Evolutionary conservation across 192 early-diverging fungal genomes (phyloP).

Genomic region (Podila minutissima): DNA sequence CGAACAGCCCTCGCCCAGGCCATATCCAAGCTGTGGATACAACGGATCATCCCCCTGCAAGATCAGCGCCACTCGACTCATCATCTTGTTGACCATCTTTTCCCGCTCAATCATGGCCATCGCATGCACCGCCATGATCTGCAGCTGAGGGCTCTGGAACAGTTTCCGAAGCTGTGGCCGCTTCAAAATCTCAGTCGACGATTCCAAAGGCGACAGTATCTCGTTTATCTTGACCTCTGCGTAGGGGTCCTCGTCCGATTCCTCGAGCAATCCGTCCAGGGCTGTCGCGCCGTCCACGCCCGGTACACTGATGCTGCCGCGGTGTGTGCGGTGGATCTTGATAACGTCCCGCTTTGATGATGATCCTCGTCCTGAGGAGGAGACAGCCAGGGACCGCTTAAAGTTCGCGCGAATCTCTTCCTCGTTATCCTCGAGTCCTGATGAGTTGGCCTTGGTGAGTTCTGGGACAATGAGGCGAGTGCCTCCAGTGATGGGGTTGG

Average conservation of each 20-base stretch:
- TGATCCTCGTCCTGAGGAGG: not conserved
- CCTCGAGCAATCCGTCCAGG: constrained; percentile 27
- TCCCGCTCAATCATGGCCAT: constrained; percentile 75
- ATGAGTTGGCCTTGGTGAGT: constrained; percentile 17
- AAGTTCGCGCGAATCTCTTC: constrained; percentile 25
- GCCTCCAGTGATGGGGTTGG: constrained; percentile 53
- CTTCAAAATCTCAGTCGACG: constrained; percentile 60
- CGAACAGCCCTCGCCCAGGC: constrained; percentile 45
- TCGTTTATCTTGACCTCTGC: constrained; percentile 69
- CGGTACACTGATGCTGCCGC: no score
- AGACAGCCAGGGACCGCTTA: constrained; percentile 25
- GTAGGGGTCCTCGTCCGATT: constrained; percentile 66
- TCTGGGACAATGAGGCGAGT: constrained; percentile 58
- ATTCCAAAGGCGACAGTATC: constrained; percentile 64
- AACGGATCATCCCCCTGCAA: constrained; percentile 71
- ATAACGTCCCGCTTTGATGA: constrained; percentile 19
- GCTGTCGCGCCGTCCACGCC: constrained; percentile 9
- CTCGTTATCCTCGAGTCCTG: constrained; percentile 32
- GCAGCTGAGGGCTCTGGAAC: constrained; percentile 62
- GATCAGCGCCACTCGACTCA: constrained; percentile 63
- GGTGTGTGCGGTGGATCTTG: constrained; percentile 4
- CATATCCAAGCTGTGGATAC: constrained; percentile 65
- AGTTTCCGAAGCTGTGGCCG: constrained; percentile 60
- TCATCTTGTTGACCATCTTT: constrained; percentile 65
- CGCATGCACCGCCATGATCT: constrained; percentile 61